Conservation (phyloP, 495 filamentous ascomycete genomes). For the Pyrenula aspistea region DNA sequence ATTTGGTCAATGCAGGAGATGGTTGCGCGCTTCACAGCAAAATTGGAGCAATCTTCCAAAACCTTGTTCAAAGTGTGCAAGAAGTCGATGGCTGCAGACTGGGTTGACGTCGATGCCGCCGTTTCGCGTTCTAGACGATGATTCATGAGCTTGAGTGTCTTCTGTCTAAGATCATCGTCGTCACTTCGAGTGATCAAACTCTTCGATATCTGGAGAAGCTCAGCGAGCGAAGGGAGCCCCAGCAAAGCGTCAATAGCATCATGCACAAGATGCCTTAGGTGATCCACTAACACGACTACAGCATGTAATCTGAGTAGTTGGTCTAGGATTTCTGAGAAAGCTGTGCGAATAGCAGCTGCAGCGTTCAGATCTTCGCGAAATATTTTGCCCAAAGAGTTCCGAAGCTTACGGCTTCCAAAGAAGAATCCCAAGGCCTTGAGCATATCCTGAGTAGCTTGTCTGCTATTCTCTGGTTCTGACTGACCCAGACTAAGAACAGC, state of each 20-base stretch:
- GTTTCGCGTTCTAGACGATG: constrained; percentile 57
- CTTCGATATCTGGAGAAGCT: constrained; percentile 72
- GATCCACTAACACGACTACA: constrained; percentile 44
- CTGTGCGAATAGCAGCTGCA: not conserved
- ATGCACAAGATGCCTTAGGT: constrained; percentile 48
- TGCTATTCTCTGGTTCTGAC: constrained; percentile 45
- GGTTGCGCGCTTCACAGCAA: constrained; percentile 65
- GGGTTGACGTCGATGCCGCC: constrained; percentile 50
- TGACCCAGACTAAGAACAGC: constrained; percentile 53
- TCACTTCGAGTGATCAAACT: constrained; percentile 59
- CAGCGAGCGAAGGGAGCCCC: constrained; percentile 63
- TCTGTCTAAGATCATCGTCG: constrained; percentile 59
- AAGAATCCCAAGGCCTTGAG: constrained; percentile 26
- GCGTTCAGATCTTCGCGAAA: not conserved
- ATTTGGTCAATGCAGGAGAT: constrained; percentile 83
- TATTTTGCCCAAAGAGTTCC: constrained; percentile 15
- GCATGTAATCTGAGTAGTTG: constrained; percentile 50
- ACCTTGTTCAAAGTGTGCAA: constrained; percentile 63
- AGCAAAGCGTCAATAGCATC: constrained; percentile 64
- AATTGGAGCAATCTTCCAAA: constrained; percentile 55
- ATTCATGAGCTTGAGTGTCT: constrained; percentile 69
- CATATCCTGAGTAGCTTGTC: constrained; percentile 49
- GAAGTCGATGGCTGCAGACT: constrained; percentile 62
- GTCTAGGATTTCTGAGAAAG: constrained; percentile 59
- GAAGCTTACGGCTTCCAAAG: constrained; percentile 24